Percentiles rank a stretch among this genome's conserved stretches.
These are phyloP conservation scores for Porcisia hertigi DNA, from an alignment of 208 protist genomes.

Conservation along the genomic window DNA sequence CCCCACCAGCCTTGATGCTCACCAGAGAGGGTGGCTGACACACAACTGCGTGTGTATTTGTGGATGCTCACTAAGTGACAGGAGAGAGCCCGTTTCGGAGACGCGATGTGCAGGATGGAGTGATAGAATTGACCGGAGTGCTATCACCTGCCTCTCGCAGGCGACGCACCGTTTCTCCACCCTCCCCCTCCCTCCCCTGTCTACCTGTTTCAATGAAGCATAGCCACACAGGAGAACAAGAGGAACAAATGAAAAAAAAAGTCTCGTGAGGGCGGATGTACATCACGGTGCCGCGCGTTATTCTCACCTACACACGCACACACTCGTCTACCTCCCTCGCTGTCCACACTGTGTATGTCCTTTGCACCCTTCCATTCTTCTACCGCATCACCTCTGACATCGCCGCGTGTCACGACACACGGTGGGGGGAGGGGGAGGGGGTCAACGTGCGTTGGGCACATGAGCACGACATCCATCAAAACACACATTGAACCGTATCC, in stretches of 20 bases:
- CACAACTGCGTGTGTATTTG: neutral
- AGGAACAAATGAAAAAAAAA: too few species aligned
- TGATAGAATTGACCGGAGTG: neutral
- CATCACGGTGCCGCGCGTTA: too few species aligned
- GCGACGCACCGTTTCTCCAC: neutral
- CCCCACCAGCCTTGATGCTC: neutral
- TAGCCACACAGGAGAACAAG: too few species aligned
- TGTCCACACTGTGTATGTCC: conserved; percentile 3
- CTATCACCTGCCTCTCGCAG: neutral
- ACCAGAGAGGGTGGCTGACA: neutral
- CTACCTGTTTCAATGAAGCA: neutral
- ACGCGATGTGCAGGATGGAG: neutral
- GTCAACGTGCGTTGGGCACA: neutral
- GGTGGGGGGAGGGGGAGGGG: neutral
- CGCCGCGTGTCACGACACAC: neutral
- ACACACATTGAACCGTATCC: neutral
- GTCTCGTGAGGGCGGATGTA: too few species aligned
- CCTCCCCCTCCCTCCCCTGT: neutral
- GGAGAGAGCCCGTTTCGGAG: too few species aligned
- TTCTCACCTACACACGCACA: too few species aligned
- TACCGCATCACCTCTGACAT: neutral
- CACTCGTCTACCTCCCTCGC: too few species aligned
- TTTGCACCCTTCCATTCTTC: neutral
- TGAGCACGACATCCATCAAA: neutral
- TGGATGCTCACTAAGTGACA: neutral